Percentiles rank a stretch among this genome's conserved stretches.
Evolutionary conservation across 2,329 filamentous ascomycete genomes (phyloP).

Genomic region (Periconia digitata): DNA sequence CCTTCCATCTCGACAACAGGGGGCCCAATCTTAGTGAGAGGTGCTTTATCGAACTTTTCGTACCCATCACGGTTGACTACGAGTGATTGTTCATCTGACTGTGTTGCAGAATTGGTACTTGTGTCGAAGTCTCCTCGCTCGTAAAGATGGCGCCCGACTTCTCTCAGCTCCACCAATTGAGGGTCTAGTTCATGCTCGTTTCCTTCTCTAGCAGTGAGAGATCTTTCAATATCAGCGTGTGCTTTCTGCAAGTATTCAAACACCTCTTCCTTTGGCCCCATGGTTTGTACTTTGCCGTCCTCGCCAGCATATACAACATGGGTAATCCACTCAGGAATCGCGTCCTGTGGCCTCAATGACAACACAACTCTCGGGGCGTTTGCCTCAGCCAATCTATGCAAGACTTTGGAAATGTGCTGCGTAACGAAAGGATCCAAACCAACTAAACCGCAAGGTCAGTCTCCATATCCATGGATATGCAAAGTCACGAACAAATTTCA

Average conservation of each 20-base stretch:
- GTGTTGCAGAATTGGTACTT: background rate
- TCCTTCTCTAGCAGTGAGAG: conserved; percentile 29
- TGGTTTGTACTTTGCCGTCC: conserved; percentile 64
- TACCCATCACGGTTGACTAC: conserved; percentile 36
- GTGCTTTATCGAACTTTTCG: conserved; percentile 20
- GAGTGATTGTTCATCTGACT: background rate
- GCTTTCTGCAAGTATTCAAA: conserved; percentile 48
- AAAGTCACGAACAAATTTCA: background rate
- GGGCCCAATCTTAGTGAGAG: conserved; percentile 55
- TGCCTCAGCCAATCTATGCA: conserved; percentile 67
- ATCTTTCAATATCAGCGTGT: conserved; percentile 25
- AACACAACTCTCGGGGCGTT: conserved; percentile 73
- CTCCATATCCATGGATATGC: no score
- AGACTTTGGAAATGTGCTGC: conserved; percentile 68
- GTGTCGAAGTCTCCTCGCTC: conserved; percentile 32
- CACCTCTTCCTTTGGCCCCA: conserved; percentile 67
- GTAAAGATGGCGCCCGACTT: conserved; percentile 31
- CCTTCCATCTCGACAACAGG: conserved; percentile 84
- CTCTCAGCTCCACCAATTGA: conserved; percentile 25
- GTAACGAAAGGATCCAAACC: conserved; percentile 86
- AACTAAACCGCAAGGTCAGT: conserved; percentile 52
- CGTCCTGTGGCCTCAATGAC: conserved; percentile 80
- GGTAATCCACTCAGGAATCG: conserved; percentile 86
- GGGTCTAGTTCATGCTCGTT: conserved; percentile 12
- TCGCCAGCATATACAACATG: conserved; percentile 74